These are phyloP conservation scores for Fusarium nelsonii DNA, from an alignment of 2,329 filamentous ascomycete genomes.

Conservation along the genomic window DNA sequence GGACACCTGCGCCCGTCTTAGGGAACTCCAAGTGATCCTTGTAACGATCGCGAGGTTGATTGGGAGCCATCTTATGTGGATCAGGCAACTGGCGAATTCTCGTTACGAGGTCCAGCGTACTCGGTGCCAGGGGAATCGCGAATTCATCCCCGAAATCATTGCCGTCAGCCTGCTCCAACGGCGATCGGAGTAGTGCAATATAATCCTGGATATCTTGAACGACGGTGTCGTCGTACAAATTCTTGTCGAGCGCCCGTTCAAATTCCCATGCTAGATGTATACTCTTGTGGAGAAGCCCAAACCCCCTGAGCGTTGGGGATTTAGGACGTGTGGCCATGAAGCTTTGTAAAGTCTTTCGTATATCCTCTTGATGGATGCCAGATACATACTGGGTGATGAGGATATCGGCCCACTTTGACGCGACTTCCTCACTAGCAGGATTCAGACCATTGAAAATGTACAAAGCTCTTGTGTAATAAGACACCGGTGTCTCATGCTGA, in stretches of 20 bases:
- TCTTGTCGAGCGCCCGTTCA: slow-evolving; percentile 64
- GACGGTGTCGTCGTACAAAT: slow-evolving; percentile 58
- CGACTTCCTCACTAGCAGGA: slow-evolving; percentile 11
- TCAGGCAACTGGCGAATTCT: slow-evolving; percentile 61
- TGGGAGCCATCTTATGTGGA: slow-evolving; percentile 63
- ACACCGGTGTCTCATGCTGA: slow-evolving; percentile 62
- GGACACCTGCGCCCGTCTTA: slow-evolving; percentile 80
- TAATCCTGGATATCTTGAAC: slow-evolving; percentile 60
- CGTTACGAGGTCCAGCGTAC: slow-evolving; percentile 53
- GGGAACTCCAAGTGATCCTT: slow-evolving; percentile 79
- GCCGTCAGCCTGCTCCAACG: slow-evolving; percentile 43
- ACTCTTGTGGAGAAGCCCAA: slow-evolving; percentile 65
- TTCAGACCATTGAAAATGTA: slow-evolving; percentile 42
- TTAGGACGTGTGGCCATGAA: slow-evolving; percentile 29
- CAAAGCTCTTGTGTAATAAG: slow-evolving; percentile 62
- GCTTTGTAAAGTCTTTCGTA: slow-evolving; percentile 58
- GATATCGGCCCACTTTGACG: slow-evolving; percentile 17
- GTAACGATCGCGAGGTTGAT: slow-evolving; percentile 66
- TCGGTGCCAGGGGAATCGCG: slow-evolving; percentile 55
- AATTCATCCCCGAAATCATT: slow-evolving; percentile 33
- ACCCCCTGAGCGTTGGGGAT: slow-evolving; percentile 54
- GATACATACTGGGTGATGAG: slow-evolving; percentile 62
- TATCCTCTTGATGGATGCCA: slow-evolving; percentile 63
- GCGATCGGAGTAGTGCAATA: slow-evolving; percentile 61
- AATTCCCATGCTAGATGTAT: slow-evolving; percentile 69